phyloP scores from a whole-genome alignment of 139 green algal species.

The Auxenochlorella pyrenoidosa region DNA sequence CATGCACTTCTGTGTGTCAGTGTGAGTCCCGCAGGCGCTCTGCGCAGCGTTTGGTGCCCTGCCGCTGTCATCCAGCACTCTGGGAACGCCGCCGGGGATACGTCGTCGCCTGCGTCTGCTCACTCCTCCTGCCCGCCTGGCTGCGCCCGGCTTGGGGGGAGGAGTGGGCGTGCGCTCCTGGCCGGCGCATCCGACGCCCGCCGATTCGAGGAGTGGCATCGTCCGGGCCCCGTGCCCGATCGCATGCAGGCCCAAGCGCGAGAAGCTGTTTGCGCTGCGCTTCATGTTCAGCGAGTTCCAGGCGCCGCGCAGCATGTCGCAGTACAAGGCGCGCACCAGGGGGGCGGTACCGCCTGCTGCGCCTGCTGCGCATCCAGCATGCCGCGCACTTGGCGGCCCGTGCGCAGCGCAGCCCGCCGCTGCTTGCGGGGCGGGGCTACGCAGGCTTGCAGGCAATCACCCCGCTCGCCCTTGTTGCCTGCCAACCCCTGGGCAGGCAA shows the following conservation, averaged over 20 bases:
- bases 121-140: no score
- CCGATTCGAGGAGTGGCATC: no score
- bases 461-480: neutral
- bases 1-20: neutral
- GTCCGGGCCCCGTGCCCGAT: neutral
- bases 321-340: neutral
- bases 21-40: neutral
- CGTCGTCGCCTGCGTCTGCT: neutral
- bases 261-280: neutral
- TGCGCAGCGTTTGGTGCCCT: no score
- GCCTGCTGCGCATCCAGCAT: no score
- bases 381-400: no score
- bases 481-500: neutral
- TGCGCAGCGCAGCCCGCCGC: neutral
- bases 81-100: no score
- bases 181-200: no score
- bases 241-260: neutral
- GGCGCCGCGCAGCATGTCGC: neutral
- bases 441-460: neutral
- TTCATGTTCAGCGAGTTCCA: neutral
- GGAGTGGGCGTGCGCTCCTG: no score
- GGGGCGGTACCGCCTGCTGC: neutral
- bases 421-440: no score
- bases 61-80: neutral
- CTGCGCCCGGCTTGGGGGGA: no score